Evolutionary conservation across 768 basidiomycete species (phyloP).

Genomic region (Boletus patriciae): DNA sequence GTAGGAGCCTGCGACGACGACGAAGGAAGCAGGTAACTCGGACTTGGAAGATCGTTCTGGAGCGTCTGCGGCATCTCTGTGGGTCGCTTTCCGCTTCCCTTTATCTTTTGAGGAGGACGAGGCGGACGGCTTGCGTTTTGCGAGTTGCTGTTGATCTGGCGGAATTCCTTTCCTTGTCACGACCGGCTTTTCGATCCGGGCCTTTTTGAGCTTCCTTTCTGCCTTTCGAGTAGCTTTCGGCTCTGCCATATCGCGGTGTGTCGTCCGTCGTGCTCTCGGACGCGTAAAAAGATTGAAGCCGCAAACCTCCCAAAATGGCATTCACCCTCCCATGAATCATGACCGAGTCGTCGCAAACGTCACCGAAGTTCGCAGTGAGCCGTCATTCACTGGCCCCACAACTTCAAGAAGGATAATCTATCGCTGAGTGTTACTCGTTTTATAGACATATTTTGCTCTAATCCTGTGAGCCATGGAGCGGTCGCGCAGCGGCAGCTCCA

Average conservation of each 20-base stretch:
- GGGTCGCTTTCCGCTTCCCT: constrained; percentile 23
- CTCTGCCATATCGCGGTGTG: constrained; percentile 15
- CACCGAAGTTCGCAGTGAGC: neutral
- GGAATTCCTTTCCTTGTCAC: neutral
- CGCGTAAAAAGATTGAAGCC: neutral
- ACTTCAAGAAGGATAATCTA: neutral
- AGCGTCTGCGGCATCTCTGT: neutral
- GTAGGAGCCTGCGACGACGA: constrained; percentile 90
- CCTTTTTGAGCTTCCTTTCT: constrained; percentile 26
- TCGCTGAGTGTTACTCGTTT: neutral
- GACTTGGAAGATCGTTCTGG: constrained; percentile 9
- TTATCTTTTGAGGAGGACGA: constrained; percentile 31
- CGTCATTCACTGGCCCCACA: neutral
- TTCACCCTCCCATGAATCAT: no score
- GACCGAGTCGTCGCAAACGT: no score
- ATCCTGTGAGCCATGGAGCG: neutral
- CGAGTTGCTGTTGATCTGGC: neutral
- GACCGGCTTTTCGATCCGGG: constrained; percentile 20
- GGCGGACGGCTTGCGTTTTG: neutral
- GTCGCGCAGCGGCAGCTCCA: neutral
- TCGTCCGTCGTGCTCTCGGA: neutral
- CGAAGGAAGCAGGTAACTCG: constrained; percentile 62
- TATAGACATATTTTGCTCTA: neutral
- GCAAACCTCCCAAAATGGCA: constrained; percentile 8
- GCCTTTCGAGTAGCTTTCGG: constrained; percentile 17